Evolutionary conservation across 148 eudicot genomes (phyloP).

Genomic region (Rhododendron henanense): DNA sequence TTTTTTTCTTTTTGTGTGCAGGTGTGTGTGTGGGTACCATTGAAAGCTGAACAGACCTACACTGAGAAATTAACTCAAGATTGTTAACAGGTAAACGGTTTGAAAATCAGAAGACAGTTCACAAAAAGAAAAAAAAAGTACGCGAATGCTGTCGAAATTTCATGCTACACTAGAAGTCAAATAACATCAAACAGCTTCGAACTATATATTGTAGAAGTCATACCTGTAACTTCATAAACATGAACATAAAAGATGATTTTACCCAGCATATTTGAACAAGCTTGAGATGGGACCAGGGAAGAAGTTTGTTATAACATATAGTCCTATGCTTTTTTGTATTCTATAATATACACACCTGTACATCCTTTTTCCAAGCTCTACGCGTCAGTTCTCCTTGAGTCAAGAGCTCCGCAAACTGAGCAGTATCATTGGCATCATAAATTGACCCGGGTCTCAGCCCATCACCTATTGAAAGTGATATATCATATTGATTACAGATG

Average conservation of each 20-base stretch:
- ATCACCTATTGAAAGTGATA: constrained; percentile 89
- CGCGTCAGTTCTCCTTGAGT: constrained; percentile 97
- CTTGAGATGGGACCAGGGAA: not conserved
- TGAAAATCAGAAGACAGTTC: not conserved
- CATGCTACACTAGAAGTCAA: not conserved
- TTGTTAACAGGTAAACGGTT: not conserved
- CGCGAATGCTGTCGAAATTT: not conserved
- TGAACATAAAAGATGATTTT: constrained; percentile 4
- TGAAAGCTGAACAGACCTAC: not conserved
- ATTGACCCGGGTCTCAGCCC: constrained; percentile 98
- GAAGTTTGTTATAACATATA: not conserved
- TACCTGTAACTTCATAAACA: not conserved
- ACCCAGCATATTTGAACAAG: not conserved
- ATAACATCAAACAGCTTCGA: not conserved
- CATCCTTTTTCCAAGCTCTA: constrained; percentile 97
- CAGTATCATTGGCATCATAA: constrained; percentile 95
- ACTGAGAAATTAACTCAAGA: not conserved
- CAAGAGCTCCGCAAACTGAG: constrained; percentile 95
- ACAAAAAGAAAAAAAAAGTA: not conserved
- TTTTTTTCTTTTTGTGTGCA: too few relatives aligned
- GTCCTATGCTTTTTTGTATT: not conserved
- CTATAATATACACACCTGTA: constrained; percentile 57
- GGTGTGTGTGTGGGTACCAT: not conserved
- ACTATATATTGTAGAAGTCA: not conserved
- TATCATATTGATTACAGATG: constrained; percentile 94